Conservation (phyloP, 2,329 filamentous ascomycete genomes). For the Tolypocladium ovalisporum region DNA sequence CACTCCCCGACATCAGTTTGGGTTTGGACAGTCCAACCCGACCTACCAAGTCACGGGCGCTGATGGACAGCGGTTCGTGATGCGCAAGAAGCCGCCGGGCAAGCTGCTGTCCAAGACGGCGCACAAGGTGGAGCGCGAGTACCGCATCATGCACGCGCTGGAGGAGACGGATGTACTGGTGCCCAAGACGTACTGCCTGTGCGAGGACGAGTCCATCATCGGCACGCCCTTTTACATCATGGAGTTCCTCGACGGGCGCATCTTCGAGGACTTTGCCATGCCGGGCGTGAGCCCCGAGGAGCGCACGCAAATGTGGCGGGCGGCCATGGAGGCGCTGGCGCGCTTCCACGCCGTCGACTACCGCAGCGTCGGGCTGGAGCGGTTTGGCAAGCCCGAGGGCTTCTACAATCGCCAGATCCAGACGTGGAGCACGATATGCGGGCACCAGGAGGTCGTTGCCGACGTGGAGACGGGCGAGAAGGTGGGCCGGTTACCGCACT, state of each 20-base stretch:
- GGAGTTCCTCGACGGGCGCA: conserved; percentile 88
- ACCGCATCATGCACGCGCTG: conserved; percentile 78
- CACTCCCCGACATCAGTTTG: conserved; percentile 51
- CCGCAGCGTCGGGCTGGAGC: conserved; percentile 53
- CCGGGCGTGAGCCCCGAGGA: conserved; percentile 60
- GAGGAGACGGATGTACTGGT: conserved; percentile 72
- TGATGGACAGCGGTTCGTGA: conserved; percentile 63
- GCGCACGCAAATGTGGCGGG: conserved; percentile 72
- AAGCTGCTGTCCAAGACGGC: conserved; percentile 86
- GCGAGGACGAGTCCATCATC: conserved; percentile 68
- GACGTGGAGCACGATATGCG: conserved; percentile 71
- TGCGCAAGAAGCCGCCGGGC: conserved; percentile 98
- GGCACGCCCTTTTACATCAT: conserved; percentile 96
- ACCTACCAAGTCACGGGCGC: conserved; percentile 82
- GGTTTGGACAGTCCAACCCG: conserved; percentile 94
- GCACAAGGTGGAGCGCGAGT: conserved; percentile 94
- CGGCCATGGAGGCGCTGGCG: conserved; percentile 72
- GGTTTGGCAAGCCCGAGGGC: conserved; percentile 61
- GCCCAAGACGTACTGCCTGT: conserved; percentile 72
- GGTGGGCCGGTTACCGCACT: conserved; percentile 76
- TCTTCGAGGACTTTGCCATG: conserved; percentile 81
- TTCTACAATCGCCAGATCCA: conserved; percentile 82
- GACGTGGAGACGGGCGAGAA: conserved; percentile 68
- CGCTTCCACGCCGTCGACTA: conserved; percentile 71
- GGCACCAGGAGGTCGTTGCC: conserved; percentile 60